Percentiles rank a stretch among this genome's conserved stretches.
These are phyloP conservation scores for Colletotrichum cuscutae DNA, from an alignment of 2,329 filamentous ascomycete species.

Conservation along the genomic window DNA sequence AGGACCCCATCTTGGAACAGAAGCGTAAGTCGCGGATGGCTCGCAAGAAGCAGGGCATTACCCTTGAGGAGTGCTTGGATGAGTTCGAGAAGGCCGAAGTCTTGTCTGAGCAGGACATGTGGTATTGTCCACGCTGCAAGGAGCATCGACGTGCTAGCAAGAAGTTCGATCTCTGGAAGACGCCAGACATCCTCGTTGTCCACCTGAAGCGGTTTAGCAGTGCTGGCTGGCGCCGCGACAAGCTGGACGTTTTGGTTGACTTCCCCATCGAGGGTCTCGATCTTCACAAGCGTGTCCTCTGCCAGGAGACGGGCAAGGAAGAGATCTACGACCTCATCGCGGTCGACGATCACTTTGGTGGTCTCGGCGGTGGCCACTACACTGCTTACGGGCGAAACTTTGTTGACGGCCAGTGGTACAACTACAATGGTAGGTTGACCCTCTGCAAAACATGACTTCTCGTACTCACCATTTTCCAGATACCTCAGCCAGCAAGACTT, in stretches of 20 bases:
- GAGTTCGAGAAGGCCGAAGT: slow-evolving; percentile 96
- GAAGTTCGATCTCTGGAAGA: slow-evolving; percentile 97
- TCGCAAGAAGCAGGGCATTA: slow-evolving; percentile 71
- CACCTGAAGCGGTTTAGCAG: slow-evolving; percentile 97
- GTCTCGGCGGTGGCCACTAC: slow-evolving; percentile 94
- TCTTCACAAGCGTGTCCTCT: slow-evolving; percentile 80
- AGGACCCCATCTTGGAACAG: slow-evolving; percentile 73
- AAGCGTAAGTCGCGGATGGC: slow-evolving; percentile 72
- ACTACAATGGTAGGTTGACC: slow-evolving; percentile 84
- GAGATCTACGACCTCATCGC: slow-evolving; percentile 93
- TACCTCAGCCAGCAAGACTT: slow-evolving; percentile 73
- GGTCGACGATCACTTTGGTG: slow-evolving; percentile 95
- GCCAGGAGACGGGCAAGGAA: slow-evolving; percentile 82
- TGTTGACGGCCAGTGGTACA: slow-evolving; percentile 89
- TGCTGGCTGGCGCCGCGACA: slow-evolving; percentile 83
- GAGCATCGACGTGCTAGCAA: slow-evolving; percentile 92
- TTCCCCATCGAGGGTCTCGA: slow-evolving; percentile 92
- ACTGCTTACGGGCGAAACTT: slow-evolving; percentile 96
- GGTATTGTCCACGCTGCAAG: slow-evolving; percentile 97
- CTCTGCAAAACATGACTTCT: background rate
- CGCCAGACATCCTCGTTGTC: slow-evolving; percentile 92
- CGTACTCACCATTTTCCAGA: slow-evolving; percentile 68
- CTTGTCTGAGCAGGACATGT: slow-evolving; percentile 93
- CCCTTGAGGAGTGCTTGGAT: slow-evolving; percentile 88
- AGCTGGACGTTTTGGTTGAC: slow-evolving; percentile 90